Evolutionary conservation across 2,329 filamentous ascomycete genomes (phyloP).

Genomic region (Phaeosphaeriaceae sp.): DNA sequence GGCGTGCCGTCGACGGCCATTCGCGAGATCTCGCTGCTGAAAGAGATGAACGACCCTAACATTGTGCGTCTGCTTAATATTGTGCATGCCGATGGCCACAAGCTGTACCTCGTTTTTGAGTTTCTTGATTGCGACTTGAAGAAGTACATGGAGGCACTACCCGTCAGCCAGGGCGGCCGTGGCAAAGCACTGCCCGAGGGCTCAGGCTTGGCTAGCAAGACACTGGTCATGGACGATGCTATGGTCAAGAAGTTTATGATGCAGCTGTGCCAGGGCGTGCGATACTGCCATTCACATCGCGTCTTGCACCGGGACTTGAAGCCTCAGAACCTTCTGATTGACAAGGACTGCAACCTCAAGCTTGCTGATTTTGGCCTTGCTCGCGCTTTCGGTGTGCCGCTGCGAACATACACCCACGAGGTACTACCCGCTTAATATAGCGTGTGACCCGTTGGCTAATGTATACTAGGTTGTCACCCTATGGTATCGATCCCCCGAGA

Average conservation of each 20-base stretch:
- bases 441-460: constrained; percentile 19
- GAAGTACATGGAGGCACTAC: constrained; percentile 94
- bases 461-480: constrained; percentile 75
- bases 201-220: constrained; percentile 66
- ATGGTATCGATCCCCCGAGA: constrained; percentile 91
- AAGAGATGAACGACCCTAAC: constrained; percentile 92
- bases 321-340: constrained; percentile 87
- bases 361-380: constrained; percentile 89
- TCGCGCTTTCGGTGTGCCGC: constrained; percentile 86
- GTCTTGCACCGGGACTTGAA: constrained; percentile 89
- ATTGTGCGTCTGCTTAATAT: constrained; percentile 90
- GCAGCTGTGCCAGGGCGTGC: constrained; percentile 82
- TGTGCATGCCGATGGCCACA: constrained; percentile 92
- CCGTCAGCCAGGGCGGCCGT: constrained; percentile 81
- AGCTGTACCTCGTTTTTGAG: constrained; percentile 91
- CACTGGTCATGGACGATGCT: constrained; percentile 74
- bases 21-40: constrained; percentile 90
- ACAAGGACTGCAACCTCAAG: constrained; percentile 86
- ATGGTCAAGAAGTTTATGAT: constrained; percentile 95
- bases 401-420: constrained; percentile 93
- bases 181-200: constrained; percentile 86
- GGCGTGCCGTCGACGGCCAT: constrained; percentile 92
- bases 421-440: constrained; percentile 49
- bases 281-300: constrained; percentile 88
- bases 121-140: constrained; percentile 91